These are phyloP conservation scores for Acrocalymma vagum DNA, from an alignment of 2,329 filamentous ascomycete genomes.

Conservation along the genomic window DNA sequence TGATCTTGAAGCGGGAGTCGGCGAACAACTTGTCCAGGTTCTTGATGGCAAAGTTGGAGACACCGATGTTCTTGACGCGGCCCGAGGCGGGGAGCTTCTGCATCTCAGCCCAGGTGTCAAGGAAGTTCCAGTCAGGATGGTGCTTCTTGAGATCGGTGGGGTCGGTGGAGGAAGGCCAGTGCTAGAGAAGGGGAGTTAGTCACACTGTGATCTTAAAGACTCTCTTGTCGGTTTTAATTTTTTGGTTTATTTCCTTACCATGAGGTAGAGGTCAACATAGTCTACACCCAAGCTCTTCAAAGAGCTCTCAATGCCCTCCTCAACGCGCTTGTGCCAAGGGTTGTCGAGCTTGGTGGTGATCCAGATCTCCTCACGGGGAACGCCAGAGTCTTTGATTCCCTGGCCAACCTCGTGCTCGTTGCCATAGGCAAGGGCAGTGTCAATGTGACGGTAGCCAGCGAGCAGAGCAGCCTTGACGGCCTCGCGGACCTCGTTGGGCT, in stretches of 20 bases:
- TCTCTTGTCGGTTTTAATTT: background rate
- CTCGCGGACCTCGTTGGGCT: constrained; percentile 71
- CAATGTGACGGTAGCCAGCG: constrained; percentile 77
- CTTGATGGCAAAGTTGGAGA: constrained; percentile 85
- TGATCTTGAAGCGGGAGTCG: constrained; percentile 69
- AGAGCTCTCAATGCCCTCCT: constrained; percentile 67
- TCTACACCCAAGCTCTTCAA: constrained; percentile 70
- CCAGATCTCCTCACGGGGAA: constrained; percentile 74
- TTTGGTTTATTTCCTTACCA: constrained; percentile 47
- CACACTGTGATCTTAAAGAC: constrained; percentile 2
- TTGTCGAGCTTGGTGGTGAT: constrained; percentile 87
- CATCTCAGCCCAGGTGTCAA: constrained; percentile 79
- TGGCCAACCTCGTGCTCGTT: constrained; percentile 79
- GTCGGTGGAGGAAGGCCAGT: constrained; percentile 72
- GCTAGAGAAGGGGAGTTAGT: constrained; percentile 24
- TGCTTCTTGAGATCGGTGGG: constrained; percentile 72
- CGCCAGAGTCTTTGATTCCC: constrained; percentile 72
- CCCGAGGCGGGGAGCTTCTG: constrained; percentile 73
- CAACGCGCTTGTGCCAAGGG: constrained; percentile 72
- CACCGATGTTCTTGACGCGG: constrained; percentile 82
- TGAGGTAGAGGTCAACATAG: constrained; percentile 75
- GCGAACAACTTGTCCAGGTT: constrained; percentile 79
- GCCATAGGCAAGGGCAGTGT: constrained; percentile 79
- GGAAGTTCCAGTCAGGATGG: constrained; percentile 80
- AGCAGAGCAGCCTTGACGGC: constrained; percentile 76